Base-by-base conservation (phyloP, 1,139 yeast genomes). In the Blastobotrys proliferans region DNA sequence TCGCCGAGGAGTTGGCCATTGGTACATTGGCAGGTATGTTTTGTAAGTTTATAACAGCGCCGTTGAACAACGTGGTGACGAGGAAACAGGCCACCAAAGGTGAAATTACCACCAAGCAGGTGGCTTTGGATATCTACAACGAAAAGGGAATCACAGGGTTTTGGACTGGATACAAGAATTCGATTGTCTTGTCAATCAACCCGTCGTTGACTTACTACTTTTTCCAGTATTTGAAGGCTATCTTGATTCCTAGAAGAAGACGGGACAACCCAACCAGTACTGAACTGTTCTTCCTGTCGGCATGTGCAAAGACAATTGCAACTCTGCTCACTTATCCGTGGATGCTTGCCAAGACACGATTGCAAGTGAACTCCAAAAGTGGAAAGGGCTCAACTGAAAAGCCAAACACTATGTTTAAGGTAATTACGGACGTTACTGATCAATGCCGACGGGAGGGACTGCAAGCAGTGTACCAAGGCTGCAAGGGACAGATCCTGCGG, bases 1-100 rank as follows among this genome's bases (percentile, higher is more conserved):
- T 92, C 29, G 80, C 85, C 35, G 95, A 86, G 63, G 81, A 92
- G 14, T 79, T 85, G 59, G 84, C 84, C 39, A 94, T 86, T 50
- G 95, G 88, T 40, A 94, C 96, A 2, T 79, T 85, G 54, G 95
- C 90, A 58, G 67, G 66, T 21, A 53, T 61, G 42, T 55, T 62
- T 47, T 62, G 67, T 50, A 60, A 63, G 52, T 53, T 62, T 46
- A 50, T 62, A 35, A 60, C 62, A 4, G 48, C 59, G 1, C 67
- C 67, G 16, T 39, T 62, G 43, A 60, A 57, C 42, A 62, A 61
- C 43, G 47, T 62, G 25, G 64, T 59, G n/a, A 53, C 63, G 6
- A 50, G 63, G 29, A 62, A 61, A 45, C 67, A 62, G 47, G 54
- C 63, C 2, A 57, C 57, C 4, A 52, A 50, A n/a, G 42, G 38